A percentile compares a stretch with the other conserved stretches of the same genome.
Evolutionary conservation across 352 stramenopile species (phyloP).

Genomic region (Phytophthora chlamydospora): DNA sequence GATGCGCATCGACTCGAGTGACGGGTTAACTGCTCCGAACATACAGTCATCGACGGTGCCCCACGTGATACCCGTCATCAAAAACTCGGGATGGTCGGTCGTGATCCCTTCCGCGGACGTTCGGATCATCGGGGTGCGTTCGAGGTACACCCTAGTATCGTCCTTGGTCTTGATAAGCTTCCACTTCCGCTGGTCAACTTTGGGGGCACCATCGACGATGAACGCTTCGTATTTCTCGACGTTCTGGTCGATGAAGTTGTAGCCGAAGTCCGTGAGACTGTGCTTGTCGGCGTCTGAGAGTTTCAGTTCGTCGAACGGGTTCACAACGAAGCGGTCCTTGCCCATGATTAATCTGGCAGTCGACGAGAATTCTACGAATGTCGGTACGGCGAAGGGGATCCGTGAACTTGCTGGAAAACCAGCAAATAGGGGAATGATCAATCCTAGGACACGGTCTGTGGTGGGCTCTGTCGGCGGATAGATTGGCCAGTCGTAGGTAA

Average conservation of each 20-base stretch:
- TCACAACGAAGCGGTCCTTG: conserved; percentile 38
- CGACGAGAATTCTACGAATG: not conserved
- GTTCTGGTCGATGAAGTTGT: conserved; percentile 37
- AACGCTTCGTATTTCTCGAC: conserved; percentile 50
- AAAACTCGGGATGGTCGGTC: conserved; percentile 22
- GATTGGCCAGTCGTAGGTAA: not conserved
- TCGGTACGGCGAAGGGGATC: no score
- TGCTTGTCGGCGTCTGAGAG: conserved; percentile 25
- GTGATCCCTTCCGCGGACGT: conserved; percentile 7
- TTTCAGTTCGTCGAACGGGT: conserved; percentile 31
- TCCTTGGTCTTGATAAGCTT: conserved; percentile 42
- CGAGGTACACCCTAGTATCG: conserved; percentile 35
- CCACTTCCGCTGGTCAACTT: conserved; percentile 42
- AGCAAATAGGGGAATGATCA: conserved; percentile 12
- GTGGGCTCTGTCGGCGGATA: not conserved
- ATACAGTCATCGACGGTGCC: conserved; percentile 51
- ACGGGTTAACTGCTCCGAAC: conserved; percentile 45
- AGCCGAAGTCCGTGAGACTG: conserved; percentile 29
- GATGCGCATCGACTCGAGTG: conserved; percentile 43
- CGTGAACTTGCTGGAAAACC: conserved; percentile 13
- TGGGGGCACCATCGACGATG: conserved; percentile 12
- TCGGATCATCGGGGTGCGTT: conserved; percentile 22
- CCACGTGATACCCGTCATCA: conserved; percentile 41
- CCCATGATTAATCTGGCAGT: conserved; percentile 23
- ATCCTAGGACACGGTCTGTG: not conserved